Conservation (phyloP, 2,329 filamentous ascomycete species). For the Calcarisporium arbuscula region DNA sequence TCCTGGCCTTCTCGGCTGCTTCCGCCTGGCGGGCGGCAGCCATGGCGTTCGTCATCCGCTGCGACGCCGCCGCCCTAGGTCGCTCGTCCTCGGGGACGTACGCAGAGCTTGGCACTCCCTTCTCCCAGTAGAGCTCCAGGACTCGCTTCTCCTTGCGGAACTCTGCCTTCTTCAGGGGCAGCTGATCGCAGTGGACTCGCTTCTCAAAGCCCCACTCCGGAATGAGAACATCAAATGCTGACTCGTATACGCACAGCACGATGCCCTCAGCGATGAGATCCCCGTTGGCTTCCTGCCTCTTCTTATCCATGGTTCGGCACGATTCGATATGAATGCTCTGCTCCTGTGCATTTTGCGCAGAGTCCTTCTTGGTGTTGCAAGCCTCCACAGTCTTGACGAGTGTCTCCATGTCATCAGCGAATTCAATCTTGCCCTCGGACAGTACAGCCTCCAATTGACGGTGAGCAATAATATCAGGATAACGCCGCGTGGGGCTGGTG, state of each 20-base stretch:
- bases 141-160: slow-evolving; percentile 94
- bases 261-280: slow-evolving; percentile 95
- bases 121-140: slow-evolving; percentile 98
- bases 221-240: slow-evolving; percentile 95
- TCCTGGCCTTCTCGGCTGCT: slow-evolving; percentile 71
- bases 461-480: slow-evolving; percentile 91
- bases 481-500: slow-evolving; percentile 89
- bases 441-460: slow-evolving; percentile 86
- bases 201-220: slow-evolving; percentile 99
- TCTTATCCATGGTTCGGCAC: slow-evolving; percentile 92
- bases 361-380: slow-evolving; percentile 99
- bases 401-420: slow-evolving; percentile 80
- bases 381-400: slow-evolving; percentile 89
- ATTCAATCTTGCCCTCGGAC: slow-evolving; percentile 75
- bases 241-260: slow-evolving; percentile 95
- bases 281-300: slow-evolving; percentile 75
- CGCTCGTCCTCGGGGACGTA: slow-evolving; percentile 97
- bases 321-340: slow-evolving; percentile 98
- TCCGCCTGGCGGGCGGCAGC: slow-evolving; percentile 76
- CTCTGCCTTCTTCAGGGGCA: slow-evolving; percentile 98
- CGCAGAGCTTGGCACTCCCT: slow-evolving; percentile 91
- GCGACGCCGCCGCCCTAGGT: slow-evolving; percentile 71
- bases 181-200: slow-evolving; percentile 96
- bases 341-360: slow-evolving; percentile 92
- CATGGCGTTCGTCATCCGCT: slow-evolving; percentile 67